Conservation (phyloP, 768 basidiomycete genomes). For the Kwoniella newhampshirensis region DNA sequence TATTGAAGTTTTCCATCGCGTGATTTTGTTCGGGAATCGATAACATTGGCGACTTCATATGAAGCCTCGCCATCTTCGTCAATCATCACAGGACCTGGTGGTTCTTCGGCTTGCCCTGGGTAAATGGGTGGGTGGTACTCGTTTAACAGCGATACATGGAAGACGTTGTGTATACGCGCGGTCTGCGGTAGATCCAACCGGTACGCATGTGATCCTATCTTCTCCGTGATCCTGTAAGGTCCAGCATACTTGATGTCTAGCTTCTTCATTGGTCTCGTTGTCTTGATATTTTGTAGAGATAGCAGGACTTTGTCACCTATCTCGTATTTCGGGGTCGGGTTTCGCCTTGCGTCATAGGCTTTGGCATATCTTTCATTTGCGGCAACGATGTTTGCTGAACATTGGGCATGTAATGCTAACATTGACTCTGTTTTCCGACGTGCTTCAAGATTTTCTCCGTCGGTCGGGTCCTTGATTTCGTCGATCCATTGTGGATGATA, state of each 20-base stretch:
- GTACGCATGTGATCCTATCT: slow-evolving; percentile 21
- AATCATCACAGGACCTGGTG: not conserved
- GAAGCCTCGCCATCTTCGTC: not conserved
- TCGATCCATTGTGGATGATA: slow-evolving; percentile 13
- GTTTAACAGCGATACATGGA: slow-evolving; percentile 29
- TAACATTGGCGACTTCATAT: not conserved
- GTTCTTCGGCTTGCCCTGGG: not conserved
- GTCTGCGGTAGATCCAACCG: slow-evolving; percentile 21
- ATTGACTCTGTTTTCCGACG: not conserved
- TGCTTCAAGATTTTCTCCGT: not conserved
- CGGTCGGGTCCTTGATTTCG: not conserved
- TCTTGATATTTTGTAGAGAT: slow-evolving; percentile 21
- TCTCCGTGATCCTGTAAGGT: slow-evolving; percentile 25
- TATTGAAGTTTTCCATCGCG: no score
- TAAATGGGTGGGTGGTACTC: slow-evolving; percentile 4
- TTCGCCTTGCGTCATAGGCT: slow-evolving; percentile 28
- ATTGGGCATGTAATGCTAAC: slow-evolving; percentile 7
- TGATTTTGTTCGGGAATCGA: not conserved
- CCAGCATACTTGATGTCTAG: slow-evolving; percentile 32
- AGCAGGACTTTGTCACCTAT: slow-evolving; percentile 34
- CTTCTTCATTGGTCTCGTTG: slow-evolving; percentile 30
- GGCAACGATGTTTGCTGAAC: slow-evolving; percentile 4
- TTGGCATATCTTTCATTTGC: slow-evolving; percentile 48
- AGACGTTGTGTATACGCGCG: slow-evolving; percentile 27
- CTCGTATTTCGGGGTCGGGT: slow-evolving; percentile 22